Base-by-base conservation (phyloP, 1,139 yeast species). In the Pichia sp. region DNA sequence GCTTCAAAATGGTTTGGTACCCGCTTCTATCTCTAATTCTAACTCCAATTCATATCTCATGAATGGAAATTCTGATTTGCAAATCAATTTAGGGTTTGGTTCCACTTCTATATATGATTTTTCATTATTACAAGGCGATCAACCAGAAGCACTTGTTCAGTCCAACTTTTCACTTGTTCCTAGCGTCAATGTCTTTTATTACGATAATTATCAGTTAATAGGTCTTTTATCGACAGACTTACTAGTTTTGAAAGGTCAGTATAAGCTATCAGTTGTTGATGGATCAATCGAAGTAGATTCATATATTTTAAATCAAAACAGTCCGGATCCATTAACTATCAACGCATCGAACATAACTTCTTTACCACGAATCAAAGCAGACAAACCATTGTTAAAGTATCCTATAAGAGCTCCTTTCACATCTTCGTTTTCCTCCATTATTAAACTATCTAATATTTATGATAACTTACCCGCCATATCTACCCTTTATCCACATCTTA, bases 211-310 rank as follows among this genome's bases (percentile, higher is more conserved):
- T 33, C 60, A 70, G 1, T 49, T 62, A 5, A 41, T 77, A 20
- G 80, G 76, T 0, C 59, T 80, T 18, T 63, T 63, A 37, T 54
- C 56, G 4, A 62, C 64, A 33, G 83, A 84, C 51, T 64, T 62
- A 29, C 50, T 85, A 3, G 60, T 77, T 25, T 45, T 84, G 2
- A 68, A 70, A 33, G 95, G 95, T 0, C 78, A 75, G 48, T 80
- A 72, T 51, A 55, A 50, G 7, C 38, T 85, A 20, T 62, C 64
- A 6, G 65, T 85, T 1, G 67, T 74, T 39, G 65, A 76, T 52
- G 95, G 95, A 14, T 76, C 80, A 0, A 55, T 75, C 2, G 55
- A 68, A 0, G 56, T 78, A 10, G 66, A 82, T 37, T 29, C 37
- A 10, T 40, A 36, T 11, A 18, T 23, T 5, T 15, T 44, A 2